phyloP scores from a whole-genome alignment of 768 basidiomycete genomes.

The Russula dissimulans region DNA sequence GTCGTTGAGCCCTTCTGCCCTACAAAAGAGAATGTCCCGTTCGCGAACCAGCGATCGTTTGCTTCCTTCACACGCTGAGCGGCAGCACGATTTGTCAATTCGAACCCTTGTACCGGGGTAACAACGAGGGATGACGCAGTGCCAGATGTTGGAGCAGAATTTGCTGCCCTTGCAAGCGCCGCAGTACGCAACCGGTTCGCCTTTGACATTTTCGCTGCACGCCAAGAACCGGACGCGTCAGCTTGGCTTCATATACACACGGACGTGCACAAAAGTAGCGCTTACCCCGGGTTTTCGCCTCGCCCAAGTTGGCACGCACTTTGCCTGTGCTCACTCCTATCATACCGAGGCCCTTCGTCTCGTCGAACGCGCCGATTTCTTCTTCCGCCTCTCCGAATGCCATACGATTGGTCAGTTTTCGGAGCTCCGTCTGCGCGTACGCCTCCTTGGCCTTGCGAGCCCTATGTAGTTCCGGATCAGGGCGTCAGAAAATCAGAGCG shows the following conservation, averaged over 20 bases:
- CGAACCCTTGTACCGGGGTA: slow-evolving; percentile 95
- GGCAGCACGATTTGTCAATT: slow-evolving; percentile 86
- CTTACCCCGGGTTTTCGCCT: slow-evolving; percentile 83
- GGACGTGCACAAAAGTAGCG: slow-evolving; percentile 17
- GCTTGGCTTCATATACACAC: neutral
- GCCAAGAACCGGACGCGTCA: slow-evolving; percentile 6
- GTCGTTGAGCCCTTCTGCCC: slow-evolving; percentile 41
- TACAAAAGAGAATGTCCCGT: slow-evolving; percentile 72
- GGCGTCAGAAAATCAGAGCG: neutral
- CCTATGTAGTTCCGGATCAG: slow-evolving; percentile 30
- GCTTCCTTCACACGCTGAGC: slow-evolving; percentile 89
- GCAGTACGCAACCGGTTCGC: slow-evolving; percentile 86
- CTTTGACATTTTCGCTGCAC: slow-evolving; percentile 88
- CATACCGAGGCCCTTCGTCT: slow-evolving; percentile 98
- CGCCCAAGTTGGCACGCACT: slow-evolving; percentile 79
- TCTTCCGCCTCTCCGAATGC: slow-evolving; percentile 91
- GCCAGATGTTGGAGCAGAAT: slow-evolving; percentile 53
- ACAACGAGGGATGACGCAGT: slow-evolving; percentile 89
- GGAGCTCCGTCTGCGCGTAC: slow-evolving; percentile 91
- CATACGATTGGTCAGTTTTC: slow-evolving; percentile 96
- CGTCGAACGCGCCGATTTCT: slow-evolving; percentile 93
- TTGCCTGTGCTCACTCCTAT: slow-evolving; percentile 82
- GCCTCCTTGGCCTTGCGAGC: slow-evolving; percentile 98
- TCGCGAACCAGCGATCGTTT: slow-evolving; percentile 94
- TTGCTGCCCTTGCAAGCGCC: slow-evolving; percentile 68